Evolutionary conservation across 164 flowering plant species (phyloP).

Genomic region (Magnolia sinica): DNA sequence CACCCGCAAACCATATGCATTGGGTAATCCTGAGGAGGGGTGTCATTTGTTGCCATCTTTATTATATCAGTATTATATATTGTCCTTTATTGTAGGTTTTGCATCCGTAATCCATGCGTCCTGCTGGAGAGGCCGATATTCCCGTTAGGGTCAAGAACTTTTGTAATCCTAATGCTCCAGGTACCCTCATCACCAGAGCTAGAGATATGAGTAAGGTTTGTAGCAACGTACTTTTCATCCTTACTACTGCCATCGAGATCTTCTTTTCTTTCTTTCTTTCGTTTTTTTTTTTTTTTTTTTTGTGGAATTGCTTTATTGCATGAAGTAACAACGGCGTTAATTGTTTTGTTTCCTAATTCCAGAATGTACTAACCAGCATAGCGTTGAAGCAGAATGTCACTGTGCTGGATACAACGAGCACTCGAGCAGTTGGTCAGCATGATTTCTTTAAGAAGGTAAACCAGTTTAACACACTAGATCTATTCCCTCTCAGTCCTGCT

Average conservation of each 20-base stretch:
- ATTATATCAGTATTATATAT: background rate
- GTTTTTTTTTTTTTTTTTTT: no score
- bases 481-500: background rate
- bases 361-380: constrained; percentile 92
- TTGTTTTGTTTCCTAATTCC: constrained; percentile 13
- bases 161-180: constrained; percentile 87
- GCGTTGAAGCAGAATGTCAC: constrained; percentile 91
- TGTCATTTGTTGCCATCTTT: background rate
- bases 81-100: constrained; percentile 50
- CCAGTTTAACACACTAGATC: background rate
- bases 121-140: constrained; percentile 93
- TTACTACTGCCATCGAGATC: no score
- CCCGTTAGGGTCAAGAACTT: constrained; percentile 95
- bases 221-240: background rate
- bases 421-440: constrained; percentile 91
- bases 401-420: constrained; percentile 93
- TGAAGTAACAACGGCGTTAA: background rate
- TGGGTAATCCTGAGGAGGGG: no score
- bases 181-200: constrained; percentile 73
- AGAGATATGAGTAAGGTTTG: constrained; percentile 88
- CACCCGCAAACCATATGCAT: no score
- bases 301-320: background rate
- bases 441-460: constrained; percentile 91
- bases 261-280: no score
- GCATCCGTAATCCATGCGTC: constrained; percentile 98